Evolutionary conservation across 768 basidiomycete genomes (phyloP).

Genomic region (Termitomyces sp.): DNA sequence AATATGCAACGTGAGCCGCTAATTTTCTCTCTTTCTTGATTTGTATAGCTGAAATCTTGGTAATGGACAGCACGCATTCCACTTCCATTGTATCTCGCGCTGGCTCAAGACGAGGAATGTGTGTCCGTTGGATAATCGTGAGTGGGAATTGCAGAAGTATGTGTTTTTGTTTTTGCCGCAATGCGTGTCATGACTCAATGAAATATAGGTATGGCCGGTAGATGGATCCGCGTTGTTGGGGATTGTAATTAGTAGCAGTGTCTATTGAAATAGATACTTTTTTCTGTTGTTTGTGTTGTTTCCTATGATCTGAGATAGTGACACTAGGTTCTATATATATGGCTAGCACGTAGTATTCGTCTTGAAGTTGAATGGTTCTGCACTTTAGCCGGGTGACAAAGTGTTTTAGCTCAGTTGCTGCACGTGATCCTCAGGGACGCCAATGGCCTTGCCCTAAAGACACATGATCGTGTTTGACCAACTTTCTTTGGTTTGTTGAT

Average conservation of each 20-base stretch:
- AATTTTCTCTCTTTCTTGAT: neutral
- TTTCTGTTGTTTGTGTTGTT: neutral
- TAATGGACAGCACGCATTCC: conserved; percentile 82
- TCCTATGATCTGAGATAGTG: no score
- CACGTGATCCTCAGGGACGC: neutral
- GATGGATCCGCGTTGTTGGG: neutral
- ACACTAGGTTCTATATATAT: no score
- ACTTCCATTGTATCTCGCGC: conserved; percentile 98
- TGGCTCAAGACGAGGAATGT: conserved; percentile 99
- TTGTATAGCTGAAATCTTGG: neutral
- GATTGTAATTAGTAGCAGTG: no score
- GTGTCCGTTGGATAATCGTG: conserved; percentile 91
- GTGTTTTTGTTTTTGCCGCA: conserved; percentile 21
- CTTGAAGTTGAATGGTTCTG: neutral
- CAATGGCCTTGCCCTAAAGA: conserved; percentile 10
- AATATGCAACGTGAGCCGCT: conserved; percentile 80
- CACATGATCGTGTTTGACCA: conserved; percentile 13
- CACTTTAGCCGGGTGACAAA: neutral
- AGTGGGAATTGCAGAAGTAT: conserved; percentile 96
- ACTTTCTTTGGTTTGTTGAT: conserved; percentile 8
- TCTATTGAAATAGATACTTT: neutral
- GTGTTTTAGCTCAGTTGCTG: no score
- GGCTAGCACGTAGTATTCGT: no score
- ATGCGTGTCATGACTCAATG: neutral
- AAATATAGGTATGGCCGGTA: conserved; percentile 12